phyloP scores from a whole-genome alignment of 1,284 basidiomycete species.

The Cerioporus squamosus region DNA sequence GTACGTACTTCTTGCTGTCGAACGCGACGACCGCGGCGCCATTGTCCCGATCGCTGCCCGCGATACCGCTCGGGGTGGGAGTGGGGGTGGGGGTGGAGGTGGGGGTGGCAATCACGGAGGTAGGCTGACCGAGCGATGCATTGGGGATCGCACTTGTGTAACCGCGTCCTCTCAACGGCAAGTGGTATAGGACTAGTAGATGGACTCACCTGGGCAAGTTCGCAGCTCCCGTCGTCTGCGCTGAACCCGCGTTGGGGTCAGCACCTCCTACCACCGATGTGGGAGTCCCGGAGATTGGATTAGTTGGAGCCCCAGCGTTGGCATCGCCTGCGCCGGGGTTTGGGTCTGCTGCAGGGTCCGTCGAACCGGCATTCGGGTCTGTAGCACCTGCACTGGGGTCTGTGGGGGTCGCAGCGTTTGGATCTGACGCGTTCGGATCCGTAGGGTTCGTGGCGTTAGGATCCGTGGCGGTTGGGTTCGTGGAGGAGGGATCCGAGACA shows the following conservation, averaged over 20 bases:
- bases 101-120: too few relatives aligned
- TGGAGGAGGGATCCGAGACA: background rate
- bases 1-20: constrained; percentile 3
- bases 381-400: background rate
- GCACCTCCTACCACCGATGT: background rate
- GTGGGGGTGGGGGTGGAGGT: background rate
- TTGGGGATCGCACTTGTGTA: background rate
- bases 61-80: background rate
- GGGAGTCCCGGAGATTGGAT: background rate
- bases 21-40: background rate
- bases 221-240: constrained; percentile 4
- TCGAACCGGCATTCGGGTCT: background rate
- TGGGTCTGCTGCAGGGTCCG: too few relatives aligned
- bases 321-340: background rate
- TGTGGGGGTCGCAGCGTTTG: background rate
- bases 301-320: background rate
- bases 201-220: background rate
- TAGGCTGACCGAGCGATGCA: background rate
- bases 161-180: background rate
- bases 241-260: background rate
- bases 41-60: background rate
- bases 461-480: background rate
- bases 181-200: background rate
- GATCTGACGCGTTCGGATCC: too few relatives aligned
- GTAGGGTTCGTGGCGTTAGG: constrained; percentile 1